Evolutionary conservation across 768 basidiomycete species (phyloP).

Genomic region (Auricularia auricula-judae): DNA sequence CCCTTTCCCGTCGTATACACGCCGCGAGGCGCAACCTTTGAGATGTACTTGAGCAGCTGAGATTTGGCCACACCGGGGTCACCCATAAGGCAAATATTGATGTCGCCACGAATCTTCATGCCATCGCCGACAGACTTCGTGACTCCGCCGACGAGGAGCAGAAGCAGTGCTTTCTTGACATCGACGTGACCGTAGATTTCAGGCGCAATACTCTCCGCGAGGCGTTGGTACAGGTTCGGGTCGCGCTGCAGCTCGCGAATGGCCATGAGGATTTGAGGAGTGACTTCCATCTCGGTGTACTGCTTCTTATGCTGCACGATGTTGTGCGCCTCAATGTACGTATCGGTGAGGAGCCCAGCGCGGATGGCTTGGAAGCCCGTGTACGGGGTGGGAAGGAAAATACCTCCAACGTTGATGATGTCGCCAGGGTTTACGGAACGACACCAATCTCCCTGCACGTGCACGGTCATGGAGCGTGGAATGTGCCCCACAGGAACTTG

Average conservation of each 20-base stretch:
- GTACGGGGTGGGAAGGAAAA: slow-evolving; percentile 95
- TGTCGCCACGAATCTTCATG: slow-evolving; percentile 96
- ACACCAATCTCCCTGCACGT: slow-evolving; percentile 82
- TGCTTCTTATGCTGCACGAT: slow-evolving; percentile 95
- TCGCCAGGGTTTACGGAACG: slow-evolving; percentile 92
- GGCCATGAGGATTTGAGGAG: slow-evolving; percentile 64
- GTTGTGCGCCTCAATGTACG: slow-evolving; percentile 86
- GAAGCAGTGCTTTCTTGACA: slow-evolving; percentile 89
- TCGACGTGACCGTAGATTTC: slow-evolving; percentile 98
- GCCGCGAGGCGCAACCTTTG: slow-evolving; percentile 94
- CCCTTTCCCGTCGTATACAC: slow-evolving; percentile 98
- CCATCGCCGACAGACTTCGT: slow-evolving; percentile 94
- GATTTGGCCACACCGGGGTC: slow-evolving; percentile 99
- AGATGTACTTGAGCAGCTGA: slow-evolving; percentile 93
- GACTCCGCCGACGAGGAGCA: slow-evolving; percentile 90
- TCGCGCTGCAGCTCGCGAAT: slow-evolving; percentile 63
- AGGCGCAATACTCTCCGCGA: slow-evolving; percentile 91
- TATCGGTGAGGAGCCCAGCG: slow-evolving; percentile 93
- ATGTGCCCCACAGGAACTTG: slow-evolving; percentile 99
- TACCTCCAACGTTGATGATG: slow-evolving; percentile 88
- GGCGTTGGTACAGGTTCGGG: slow-evolving; percentile 72
- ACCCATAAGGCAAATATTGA: slow-evolving; percentile 98
- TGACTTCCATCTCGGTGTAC: slow-evolving; percentile 89
- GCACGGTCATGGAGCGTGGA: slow-evolving; percentile 96
- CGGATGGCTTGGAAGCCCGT: slow-evolving; percentile 95